Evolutionary conservation across 1,284 basidiomycete genomes (phyloP).

Genomic region (Serendipita sp.): DNA sequence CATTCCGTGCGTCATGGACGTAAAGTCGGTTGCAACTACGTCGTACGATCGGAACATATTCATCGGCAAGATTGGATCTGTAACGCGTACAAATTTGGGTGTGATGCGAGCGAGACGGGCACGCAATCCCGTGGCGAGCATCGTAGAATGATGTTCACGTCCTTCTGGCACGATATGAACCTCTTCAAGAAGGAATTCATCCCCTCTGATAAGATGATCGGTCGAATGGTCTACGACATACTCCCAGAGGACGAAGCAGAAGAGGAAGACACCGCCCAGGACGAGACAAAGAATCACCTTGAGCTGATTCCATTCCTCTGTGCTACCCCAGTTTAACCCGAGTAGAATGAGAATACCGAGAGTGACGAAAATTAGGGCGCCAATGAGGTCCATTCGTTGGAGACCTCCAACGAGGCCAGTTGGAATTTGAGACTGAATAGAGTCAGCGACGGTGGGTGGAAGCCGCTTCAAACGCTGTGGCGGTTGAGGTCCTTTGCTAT

Average conservation of each 20-base stretch:
- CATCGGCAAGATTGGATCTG: slow-evolving; percentile 31
- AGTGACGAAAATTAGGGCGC: slow-evolving; percentile 27
- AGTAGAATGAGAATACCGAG: slow-evolving; percentile 25
- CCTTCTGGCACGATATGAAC: background rate
- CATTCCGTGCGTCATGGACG: slow-evolving; percentile 29
- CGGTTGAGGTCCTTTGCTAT: slow-evolving; percentile 19
- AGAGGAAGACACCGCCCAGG: slow-evolving; percentile 26
- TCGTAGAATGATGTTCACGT: background rate
- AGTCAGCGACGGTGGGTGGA: slow-evolving; percentile 6
- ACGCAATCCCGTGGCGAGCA: background rate
- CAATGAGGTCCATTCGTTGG: slow-evolving; percentile 32
- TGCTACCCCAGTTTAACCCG: slow-evolving; percentile 26
- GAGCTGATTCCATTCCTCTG: slow-evolving; percentile 20
- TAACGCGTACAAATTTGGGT: slow-evolving; percentile 18
- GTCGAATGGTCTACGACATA: slow-evolving; percentile 23
- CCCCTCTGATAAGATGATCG: slow-evolving; percentile 3
- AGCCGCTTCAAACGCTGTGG: slow-evolving; percentile 11
- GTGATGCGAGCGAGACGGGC: slow-evolving; percentile 2
- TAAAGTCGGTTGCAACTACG: slow-evolving; percentile 26
- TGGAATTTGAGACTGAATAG: slow-evolving; percentile 4
- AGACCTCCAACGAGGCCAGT: slow-evolving; percentile 24
- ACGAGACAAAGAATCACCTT: slow-evolving; percentile 26
- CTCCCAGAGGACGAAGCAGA: slow-evolving; percentile 29
- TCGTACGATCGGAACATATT: slow-evolving; percentile 23
- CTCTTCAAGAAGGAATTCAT: background rate